Evolutionary conservation across 1,284 basidiomycete genomes (phyloP).

Genomic region (Ceratobasidium sp.): DNA sequence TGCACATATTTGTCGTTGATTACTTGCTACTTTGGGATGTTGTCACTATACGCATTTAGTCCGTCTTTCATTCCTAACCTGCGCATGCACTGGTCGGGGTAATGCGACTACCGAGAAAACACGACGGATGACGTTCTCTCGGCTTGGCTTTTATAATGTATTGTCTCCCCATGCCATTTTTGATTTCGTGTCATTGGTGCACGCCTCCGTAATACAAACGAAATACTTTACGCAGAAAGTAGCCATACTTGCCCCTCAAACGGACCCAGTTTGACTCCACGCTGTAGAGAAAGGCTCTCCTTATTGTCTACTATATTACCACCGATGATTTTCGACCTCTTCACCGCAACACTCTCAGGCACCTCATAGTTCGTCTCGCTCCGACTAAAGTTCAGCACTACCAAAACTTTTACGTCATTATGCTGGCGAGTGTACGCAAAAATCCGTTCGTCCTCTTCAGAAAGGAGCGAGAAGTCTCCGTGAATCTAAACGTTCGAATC

Average conservation of each 20-base stretch:
- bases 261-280: background rate
- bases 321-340: background rate
- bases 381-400: conserved; percentile 63
- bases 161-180: no score
- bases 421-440: conserved; percentile 63
- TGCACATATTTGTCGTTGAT: background rate
- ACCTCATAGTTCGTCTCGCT: conserved; percentile 44
- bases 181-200: no score
- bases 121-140: no score
- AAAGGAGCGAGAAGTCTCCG: conserved; percentile 63
- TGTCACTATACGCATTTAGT: no score
- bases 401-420: conserved; percentile 50
- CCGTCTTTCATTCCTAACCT: no score
- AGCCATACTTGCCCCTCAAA: conserved; percentile 24
- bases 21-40: background rate
- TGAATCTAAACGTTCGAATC: conserved; percentile 60
- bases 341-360: background rate
- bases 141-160: no score
- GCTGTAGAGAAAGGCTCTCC: no score
- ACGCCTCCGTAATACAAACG: background rate
- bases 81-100: no score
- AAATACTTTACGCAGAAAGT: background rate
- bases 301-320: background rate
- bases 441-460: conserved; percentile 56
- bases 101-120: no score